Base-by-base conservation (phyloP, 805 yeast genomes). In the Saccharomycopsis oosterbeekiorum region DNA sequence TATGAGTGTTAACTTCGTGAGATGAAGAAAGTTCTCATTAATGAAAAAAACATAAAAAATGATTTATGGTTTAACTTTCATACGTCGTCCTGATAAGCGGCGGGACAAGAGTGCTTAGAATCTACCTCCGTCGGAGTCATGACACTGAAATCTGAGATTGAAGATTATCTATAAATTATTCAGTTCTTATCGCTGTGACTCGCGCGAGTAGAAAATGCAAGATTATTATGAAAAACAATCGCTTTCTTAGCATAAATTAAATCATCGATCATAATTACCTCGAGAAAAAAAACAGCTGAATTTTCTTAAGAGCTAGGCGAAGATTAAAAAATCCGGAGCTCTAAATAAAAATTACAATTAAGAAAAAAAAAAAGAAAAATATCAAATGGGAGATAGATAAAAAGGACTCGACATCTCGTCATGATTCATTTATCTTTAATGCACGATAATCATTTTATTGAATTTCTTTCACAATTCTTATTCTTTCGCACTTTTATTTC, bases 291-390 rank as follows among this genome's bases (percentile, higher is more conserved):
- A 36, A 36, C 6, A 37, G 15, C 12, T 37, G 41, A 37, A 10
- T 12, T 12, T 12, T 37, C 9, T 12, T 11, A 37, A 37, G 41
- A 37, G 41, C 3, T 4, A 37, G 41, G 12, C 41, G 41, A 37
- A 37, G 15, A 37, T 2, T 37, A 14, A 37, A 4, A 37, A 37
- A 37, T 37, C 41, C 41, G 41, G 15, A 37, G 41, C 12, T 37
- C 15, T 37, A 36, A 36, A 8, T 6, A 11, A 36, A 14, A 37
- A 37, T 37, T 37, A 10, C 15, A 11, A 54, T 2, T 26, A 24
- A 53, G 29, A 54, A 54, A 36, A 54, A 54, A 29, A 54, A 54
- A 54, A 54, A 51, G n/a, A 51, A 51, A 51, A 51, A 51, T 19
- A 51, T 10, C 14, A 51, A 9, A 15, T 11, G 4, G 36, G 17